Conservation (phyloP, 2,329 filamentous ascomycete genomes). For the Dothistroma septosporum region DNA sequence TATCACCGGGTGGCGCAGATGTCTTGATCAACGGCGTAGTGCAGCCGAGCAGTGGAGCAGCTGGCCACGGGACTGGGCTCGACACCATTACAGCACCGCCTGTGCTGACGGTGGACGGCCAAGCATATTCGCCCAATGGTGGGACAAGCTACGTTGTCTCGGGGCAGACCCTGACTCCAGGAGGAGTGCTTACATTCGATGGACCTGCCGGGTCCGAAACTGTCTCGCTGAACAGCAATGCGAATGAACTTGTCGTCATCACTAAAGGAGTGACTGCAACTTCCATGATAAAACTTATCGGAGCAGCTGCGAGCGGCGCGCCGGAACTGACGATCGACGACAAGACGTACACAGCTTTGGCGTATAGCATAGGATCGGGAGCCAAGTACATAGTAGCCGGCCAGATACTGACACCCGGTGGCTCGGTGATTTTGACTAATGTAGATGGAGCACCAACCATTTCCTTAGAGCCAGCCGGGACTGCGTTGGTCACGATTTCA, state of each 20-base stretch:
- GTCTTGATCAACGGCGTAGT: conserved; percentile 38
- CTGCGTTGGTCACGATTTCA: conserved; percentile 16
- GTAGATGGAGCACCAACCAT: conserved; percentile 31
- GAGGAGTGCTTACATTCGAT: conserved; percentile 24
- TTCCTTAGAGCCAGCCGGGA: conserved; percentile 34
- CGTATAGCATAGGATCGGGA: conserved; percentile 27
- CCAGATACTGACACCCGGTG: conserved; percentile 38
- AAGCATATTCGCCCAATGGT: conserved; percentile 24
- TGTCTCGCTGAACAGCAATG: conserved; percentile 33
- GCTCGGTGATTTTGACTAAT: conserved; percentile 23
- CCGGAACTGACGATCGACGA: conserved; percentile 29
- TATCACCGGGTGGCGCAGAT: conserved; percentile 38
- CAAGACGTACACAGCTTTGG: conserved; percentile 26
- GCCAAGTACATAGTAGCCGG: conserved; percentile 38
- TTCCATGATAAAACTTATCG: conserved; percentile 17
- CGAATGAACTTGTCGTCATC: conserved; percentile 22
- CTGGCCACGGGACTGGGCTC: conserved; percentile 5
- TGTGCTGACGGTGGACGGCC: conserved; percentile 31
- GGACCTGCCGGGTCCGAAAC: conserved; percentile 27
- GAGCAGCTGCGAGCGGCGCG: conserved; percentile 18
- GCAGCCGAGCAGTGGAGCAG: conserved; percentile 5
- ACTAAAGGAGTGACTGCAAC: conserved; percentile 26
- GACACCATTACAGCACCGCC: conserved; percentile 29
- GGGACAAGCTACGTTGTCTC: conserved; percentile 29
- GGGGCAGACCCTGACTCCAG: conserved; percentile 27